Evolutionary conservation across 2,329 filamentous ascomycete genomes (phyloP).

Genomic region (Xylaria arbuscula): DNA sequence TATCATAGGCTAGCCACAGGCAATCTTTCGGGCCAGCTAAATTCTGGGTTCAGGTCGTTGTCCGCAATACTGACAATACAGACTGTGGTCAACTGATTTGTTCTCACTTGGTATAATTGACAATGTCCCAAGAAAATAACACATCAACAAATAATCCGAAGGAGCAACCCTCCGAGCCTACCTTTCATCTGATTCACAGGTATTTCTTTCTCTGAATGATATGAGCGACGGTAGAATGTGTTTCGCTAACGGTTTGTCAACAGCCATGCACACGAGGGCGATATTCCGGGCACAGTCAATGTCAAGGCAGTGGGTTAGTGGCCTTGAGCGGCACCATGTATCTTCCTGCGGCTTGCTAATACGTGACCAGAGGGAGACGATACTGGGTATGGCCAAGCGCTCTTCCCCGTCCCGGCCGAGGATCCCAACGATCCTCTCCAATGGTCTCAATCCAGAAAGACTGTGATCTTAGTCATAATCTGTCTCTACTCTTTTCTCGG

Average conservation of each 20-base stretch:
- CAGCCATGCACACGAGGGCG: constrained; percentile 64
- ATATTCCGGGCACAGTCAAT: constrained; percentile 67
- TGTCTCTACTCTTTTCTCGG: constrained; percentile 69
- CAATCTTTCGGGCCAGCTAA: neutral
- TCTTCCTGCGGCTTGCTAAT: constrained; percentile 9
- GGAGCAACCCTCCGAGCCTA: neutral
- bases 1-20: neutral
- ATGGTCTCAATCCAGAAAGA: constrained; percentile 64
- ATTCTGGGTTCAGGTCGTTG: constrained; percentile 10
- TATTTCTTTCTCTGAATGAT: constrained; percentile 4
- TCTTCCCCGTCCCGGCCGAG: constrained; percentile 69
- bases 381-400: constrained; percentile 68
- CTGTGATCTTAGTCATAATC: constrained; percentile 64
- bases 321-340: neutral
- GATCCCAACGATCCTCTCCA: constrained; percentile 69
- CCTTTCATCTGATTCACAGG: constrained; percentile 26
- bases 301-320: constrained; percentile 53
- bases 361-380: constrained; percentile 63
- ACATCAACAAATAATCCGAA: constrained; percentile 20
- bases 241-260: constrained; percentile 6
- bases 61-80: neutral
- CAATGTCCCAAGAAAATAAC: neutral
- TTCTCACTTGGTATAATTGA: neutral
- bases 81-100: neutral
- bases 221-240: neutral